Evolutionary conservation across 305 asterid species (phyloP), one percentile per base, ranked within the genome.

Genomic region (Stenogyne calaminthoides): DNA sequence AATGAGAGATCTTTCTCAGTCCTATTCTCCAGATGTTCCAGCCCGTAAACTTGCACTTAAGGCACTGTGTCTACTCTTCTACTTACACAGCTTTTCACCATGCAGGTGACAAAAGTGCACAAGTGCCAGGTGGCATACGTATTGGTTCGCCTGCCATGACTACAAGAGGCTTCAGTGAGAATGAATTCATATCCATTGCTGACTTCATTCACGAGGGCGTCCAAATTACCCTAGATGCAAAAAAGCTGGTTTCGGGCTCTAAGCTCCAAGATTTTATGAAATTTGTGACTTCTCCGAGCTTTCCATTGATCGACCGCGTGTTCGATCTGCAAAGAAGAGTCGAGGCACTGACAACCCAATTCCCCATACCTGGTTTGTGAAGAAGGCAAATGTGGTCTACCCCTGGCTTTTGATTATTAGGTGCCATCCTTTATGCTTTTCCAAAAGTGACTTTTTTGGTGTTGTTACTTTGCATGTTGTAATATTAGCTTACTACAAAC

Each of bases 61-160:
- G n/a, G n/a, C n/a, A n/a, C n/a, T n/a, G n/a, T n/a, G n/a, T n/a
- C n/a, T n/a, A 29, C 34, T 29, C 34, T 2, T 29, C 36, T 32
- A 4, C 36, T 32, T 44, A 44, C 52, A 12, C 16, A 11, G 11
- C 32, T 77, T 58, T 70, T 18, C 70, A 32, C 54, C 9, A 3
- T 69, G 5, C 40, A 93, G 99, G 99, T 20, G 99, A 92, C 81
- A 95, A 86, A 82, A 95, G 97, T 57, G 96, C 99, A 40, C 77
- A 91, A 40, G 90, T 91, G 47, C 99, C 99, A 0, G 97, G 98
- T 76, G 99, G 99, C 71, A 91, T 95, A 67, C 96, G 96, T n/a
- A 85, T 92, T 22, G 99, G 99, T n/a, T 72, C 99, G 3, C 96
- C 98, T 37, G 99, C 96, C 54, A 90, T 95, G 99, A 95, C 99